Conservation (phyloP, 2,329 filamentous ascomycete species). For the Alternaria sp. region DNA sequence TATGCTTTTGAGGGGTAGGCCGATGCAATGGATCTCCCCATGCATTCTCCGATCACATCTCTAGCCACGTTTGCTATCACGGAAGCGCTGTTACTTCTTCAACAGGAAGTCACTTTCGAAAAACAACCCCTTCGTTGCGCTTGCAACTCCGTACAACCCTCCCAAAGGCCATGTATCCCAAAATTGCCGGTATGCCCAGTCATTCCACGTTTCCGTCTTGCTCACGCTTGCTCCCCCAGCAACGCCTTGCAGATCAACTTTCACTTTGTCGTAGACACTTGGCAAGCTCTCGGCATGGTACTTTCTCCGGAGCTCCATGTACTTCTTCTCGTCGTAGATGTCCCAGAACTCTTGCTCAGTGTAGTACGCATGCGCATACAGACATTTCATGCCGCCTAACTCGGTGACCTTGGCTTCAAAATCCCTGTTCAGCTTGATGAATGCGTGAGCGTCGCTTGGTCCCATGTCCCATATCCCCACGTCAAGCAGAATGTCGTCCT, state of each 20-base stretch:
- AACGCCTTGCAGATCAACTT: constrained; percentile 54
- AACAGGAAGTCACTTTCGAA: constrained; percentile 46
- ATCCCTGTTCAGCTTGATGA: constrained; percentile 73
- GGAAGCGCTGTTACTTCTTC: constrained; percentile 31
- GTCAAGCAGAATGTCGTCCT: constrained; percentile 47
- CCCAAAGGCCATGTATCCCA: constrained; percentile 51
- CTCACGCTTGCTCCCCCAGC: constrained; percentile 21
- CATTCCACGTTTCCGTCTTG: constrained; percentile 35
- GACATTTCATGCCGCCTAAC: constrained; percentile 83
- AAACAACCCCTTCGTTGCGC: constrained; percentile 46
- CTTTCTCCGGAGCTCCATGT: constrained; percentile 68
- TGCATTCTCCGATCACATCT: neutral
- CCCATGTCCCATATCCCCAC: constrained; percentile 83
- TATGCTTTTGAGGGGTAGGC: constrained; percentile 4
- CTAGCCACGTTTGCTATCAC: neutral
- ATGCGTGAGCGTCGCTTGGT: constrained; percentile 63
- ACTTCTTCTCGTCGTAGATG: constrained; percentile 69
- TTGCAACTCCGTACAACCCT: constrained; percentile 52
- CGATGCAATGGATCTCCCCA: constrained; percentile 10
- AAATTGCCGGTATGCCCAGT: constrained; percentile 37
- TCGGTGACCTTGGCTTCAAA: constrained; percentile 75
- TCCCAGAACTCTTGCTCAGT: constrained; percentile 74
- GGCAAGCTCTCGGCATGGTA: constrained; percentile 71
- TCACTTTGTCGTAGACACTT: constrained; percentile 74
- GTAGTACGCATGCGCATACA: constrained; percentile 90